Evolutionary conservation across 257 asterid genomes (phyloP).

Genomic region (Cynanchum wilfordii): DNA sequence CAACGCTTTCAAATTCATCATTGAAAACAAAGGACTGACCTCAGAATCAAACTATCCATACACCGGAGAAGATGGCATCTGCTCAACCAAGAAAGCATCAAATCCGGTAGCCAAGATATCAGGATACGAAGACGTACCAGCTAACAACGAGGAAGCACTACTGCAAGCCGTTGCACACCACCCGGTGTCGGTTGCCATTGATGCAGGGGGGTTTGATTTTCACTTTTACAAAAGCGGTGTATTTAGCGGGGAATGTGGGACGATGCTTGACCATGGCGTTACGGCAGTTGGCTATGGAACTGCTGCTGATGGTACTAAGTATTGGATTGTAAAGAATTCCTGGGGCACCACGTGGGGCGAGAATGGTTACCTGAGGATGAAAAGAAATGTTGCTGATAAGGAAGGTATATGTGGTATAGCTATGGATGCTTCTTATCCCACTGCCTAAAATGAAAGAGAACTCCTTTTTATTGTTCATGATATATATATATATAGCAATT

Average conservation of each 20-base stretch:
- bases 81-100: slow-evolving; percentile 23
- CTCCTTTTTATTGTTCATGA: neutral
- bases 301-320: slow-evolving; percentile 26
- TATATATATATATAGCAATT: neutral
- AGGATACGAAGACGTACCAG: slow-evolving; percentile 38
- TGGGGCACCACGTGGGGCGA: slow-evolving; percentile 46
- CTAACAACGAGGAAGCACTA: slow-evolving; percentile 32
- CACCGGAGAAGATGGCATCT: slow-evolving; percentile 21
- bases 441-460: neutral
- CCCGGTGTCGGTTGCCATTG: slow-evolving; percentile 38
- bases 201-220: slow-evolving; percentile 27
- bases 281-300: slow-evolving; percentile 37
- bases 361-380: slow-evolving; percentile 32
- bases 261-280: slow-evolving; percentile 37
- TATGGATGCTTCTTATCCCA: slow-evolving; percentile 41
- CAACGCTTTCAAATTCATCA: slow-evolving; percentile 24
- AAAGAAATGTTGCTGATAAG: slow-evolving; percentile 20
- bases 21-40: slow-evolving; percentile 22
- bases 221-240: slow-evolving; percentile 36
- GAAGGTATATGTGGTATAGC: slow-evolving; percentile 43
- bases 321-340: slow-evolving; percentile 40
- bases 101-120: slow-evolving; percentile 21
- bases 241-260: slow-evolving; percentile 29
- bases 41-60: slow-evolving; percentile 32
- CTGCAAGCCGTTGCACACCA: slow-evolving; percentile 36